Evolutionary conservation across 2,329 filamentous ascomycete species (phyloP), one percentile per base, ranked within the genome.

Genomic region (Fusarium clavum): DNA sequence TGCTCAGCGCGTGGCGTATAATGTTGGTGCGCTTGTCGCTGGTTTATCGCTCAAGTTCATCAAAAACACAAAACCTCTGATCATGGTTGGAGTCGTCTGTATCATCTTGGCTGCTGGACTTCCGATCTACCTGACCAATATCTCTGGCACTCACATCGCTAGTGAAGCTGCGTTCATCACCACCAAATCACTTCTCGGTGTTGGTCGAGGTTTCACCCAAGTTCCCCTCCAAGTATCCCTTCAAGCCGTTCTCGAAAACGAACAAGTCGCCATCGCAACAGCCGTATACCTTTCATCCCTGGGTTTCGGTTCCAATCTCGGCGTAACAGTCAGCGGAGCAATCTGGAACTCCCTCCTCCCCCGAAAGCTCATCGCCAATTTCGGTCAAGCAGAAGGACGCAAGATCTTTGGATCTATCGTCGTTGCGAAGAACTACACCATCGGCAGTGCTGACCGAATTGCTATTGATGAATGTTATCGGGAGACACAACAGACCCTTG

Each of bases 271-370:
- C 4, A 60, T 71, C 3, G 69, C 69, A 0, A 71, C 69, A 1
- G 69, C 69, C 0, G 69, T 72, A 0, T 72, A 70, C 8, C 62
- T 72, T 1, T 72, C 69, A 0, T 72, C 69, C 0, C 57, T 72
- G 0, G 69, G 69, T 0, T 64, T 72, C 2, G 69, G 69, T 5
- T 72, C 69, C 5, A 72, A 72, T 13, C 55, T 72, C 0, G 69
- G 69, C 1, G 54, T 57, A 0, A 72, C 69, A 1, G 48, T 72
- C 20, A 72, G 69, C 2, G 69, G 69, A 0, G 69, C 66, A 2
- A 70, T 72, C 1, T 72, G 69, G 69, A 72, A 72, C 43, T 72
- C 69, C 1, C 45, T 72, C 0, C 58, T 72, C 3, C 69, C 69
- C 0, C 43, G 56, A 1, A 72, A 72, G 0, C 66, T 72, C 1